Conservation (phyloP, 192 early-diverging fungal species). For the Coemansia sp. region DNA sequence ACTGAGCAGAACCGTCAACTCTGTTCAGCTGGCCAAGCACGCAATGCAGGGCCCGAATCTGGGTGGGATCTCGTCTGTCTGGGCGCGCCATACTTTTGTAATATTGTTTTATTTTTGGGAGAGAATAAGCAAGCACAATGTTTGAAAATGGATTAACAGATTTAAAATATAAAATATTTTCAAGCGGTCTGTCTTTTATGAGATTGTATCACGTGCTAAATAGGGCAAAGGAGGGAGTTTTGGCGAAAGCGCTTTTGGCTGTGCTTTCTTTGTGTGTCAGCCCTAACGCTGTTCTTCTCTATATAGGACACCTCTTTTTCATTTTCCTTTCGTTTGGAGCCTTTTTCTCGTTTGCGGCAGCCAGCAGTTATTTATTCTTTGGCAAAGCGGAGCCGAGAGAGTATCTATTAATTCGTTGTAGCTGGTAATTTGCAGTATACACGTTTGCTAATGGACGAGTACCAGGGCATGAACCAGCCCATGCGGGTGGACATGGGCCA, state of each 20-base stretch:
- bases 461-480: constrained; percentile 21
- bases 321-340: not conserved
- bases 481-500: constrained; percentile 19
- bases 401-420: too few relatives aligned
- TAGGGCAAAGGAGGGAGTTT: not conserved
- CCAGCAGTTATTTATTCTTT: not conserved
- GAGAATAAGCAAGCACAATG: not conserved
- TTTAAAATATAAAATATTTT: constrained; percentile 7
- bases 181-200: not conserved
- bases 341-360: not conserved
- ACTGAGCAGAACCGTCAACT: constrained; percentile 84
- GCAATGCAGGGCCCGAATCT: constrained; percentile 71
- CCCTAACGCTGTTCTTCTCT: not conserved
- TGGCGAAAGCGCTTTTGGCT: not conserved
- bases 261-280: not conserved
- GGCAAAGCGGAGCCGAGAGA: not conserved
- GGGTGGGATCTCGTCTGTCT: constrained; percentile 55
- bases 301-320: not conserved
- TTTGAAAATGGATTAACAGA: not conserved
- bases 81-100: constrained; percentile 36
- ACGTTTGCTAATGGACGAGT: constrained; percentile 26
- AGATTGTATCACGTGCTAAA: not conserved
- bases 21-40: constrained; percentile 67
- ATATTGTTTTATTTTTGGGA: not conserved
- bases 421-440: not conserved